A percentile compares a stretch with the other conserved stretches of the same genome.
Conservation (phyloP, 768 basidiomycete species). For the Omphalotus guepiniiformis region DNA sequence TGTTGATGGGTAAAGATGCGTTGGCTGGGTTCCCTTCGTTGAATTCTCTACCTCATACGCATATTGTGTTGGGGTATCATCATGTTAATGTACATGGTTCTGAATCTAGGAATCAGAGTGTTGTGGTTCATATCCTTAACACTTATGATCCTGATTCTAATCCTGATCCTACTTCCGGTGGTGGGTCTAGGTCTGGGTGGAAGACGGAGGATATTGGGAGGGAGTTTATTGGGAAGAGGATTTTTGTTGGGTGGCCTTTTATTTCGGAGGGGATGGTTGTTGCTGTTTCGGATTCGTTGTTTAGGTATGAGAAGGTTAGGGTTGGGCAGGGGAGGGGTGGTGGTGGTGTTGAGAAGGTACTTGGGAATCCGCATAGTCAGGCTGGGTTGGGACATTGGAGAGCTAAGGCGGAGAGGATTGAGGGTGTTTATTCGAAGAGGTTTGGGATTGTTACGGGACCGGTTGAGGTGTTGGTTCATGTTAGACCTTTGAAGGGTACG, state of each 20-base stretch:
- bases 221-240: constrained; percentile 70
- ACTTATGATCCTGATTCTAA: too few relatives aligned
- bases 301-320: constrained; percentile 75
- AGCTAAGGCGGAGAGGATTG: constrained; percentile 75
- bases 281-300: constrained; percentile 79
- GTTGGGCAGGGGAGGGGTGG: constrained; percentile 46
- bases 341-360: constrained; percentile 41
- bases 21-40: constrained; percentile 97
- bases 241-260: constrained; percentile 91
- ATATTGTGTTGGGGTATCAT: constrained; percentile 71
- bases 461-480: constrained; percentile 79
- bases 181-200: too few relatives aligned
- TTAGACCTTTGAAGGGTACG: constrained; percentile 86
- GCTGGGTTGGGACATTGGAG: constrained; percentile 75
- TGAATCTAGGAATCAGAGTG: constrained; percentile 89
- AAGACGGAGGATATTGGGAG: constrained; percentile 72
- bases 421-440: constrained; percentile 83
- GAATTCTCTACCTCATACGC: constrained; percentile 75
- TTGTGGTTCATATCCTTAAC: constrained; percentile 84
- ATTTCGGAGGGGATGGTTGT: constrained; percentile 87
- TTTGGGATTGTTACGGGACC: constrained; percentile 81
- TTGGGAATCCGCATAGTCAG: constrained; percentile 70
- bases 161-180: too few relatives aligned
- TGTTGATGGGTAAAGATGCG: constrained; percentile 77
- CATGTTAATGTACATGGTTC: constrained; percentile 91